Conservation (phyloP, 345 rosid species). For the Gossypium herbaceum region DNA sequence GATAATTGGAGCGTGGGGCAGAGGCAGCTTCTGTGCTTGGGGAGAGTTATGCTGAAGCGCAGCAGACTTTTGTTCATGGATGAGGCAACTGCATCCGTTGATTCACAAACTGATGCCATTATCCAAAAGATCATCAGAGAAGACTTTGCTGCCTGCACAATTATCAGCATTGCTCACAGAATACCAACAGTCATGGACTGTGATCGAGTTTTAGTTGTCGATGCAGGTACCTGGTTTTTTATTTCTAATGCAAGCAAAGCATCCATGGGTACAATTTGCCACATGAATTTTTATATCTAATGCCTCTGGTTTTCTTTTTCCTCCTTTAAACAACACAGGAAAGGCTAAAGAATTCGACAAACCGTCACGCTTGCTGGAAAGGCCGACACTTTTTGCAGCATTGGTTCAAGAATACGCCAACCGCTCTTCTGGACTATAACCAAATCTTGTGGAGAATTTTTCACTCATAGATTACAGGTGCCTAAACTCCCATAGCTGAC, state of each 20-base stretch:
- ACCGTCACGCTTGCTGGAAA: slow-evolving; percentile 66
- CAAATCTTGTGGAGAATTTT: not conserved
- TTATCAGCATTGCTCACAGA: slow-evolving; percentile 94
- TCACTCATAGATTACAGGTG: not conserved
- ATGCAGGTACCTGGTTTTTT: slow-evolving; percentile 46
- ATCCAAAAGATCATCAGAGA: slow-evolving; percentile 88
- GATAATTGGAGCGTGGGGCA: slow-evolving; percentile 99
- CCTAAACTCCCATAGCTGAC: not conserved
- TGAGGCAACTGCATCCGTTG: slow-evolving; percentile 97
- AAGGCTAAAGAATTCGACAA: slow-evolving; percentile 71
- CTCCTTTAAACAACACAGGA: slow-evolving; percentile 45
- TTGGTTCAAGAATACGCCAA: slow-evolving; percentile 91
- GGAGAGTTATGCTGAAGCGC: slow-evolving; percentile 82
- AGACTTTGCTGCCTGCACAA: slow-evolving; percentile 77
- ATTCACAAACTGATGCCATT: slow-evolving; percentile 84
- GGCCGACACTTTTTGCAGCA: slow-evolving; percentile 70
- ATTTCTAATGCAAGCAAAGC: not conserved
- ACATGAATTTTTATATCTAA: not conserved
- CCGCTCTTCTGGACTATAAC: slow-evolving; percentile 65
- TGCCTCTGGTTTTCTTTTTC: not conserved
- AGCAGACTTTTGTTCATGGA: slow-evolving; percentile 82
- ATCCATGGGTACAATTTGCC: not conserved
- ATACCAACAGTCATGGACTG: slow-evolving; percentile 99
- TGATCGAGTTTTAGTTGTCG: slow-evolving; percentile 76
- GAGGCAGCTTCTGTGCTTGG: slow-evolving; percentile 89